phyloP scores from a whole-genome alignment of 768 basidiomycete genomes.

The Inosperma sp. region DNA sequence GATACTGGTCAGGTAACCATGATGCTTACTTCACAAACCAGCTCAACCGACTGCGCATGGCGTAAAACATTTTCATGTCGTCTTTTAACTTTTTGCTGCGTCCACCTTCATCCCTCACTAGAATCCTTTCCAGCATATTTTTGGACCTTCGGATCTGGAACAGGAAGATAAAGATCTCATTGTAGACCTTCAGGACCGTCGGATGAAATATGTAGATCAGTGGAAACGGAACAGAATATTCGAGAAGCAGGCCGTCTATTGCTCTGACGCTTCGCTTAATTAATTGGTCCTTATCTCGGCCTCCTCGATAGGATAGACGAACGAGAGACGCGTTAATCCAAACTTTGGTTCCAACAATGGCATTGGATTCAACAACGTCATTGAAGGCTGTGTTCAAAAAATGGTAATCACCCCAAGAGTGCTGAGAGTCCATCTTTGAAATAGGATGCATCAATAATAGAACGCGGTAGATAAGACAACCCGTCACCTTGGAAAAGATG shows the following conservation, averaged over 20 bases:
- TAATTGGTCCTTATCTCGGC: slow-evolving; percentile 40
- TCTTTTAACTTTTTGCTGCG: slow-evolving; percentile 30
- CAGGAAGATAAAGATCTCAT: slow-evolving; percentile 64
- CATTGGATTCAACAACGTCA: slow-evolving; percentile 54
- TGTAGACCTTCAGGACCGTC: slow-evolving; percentile 50
- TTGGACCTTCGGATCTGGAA: slow-evolving; percentile 74
- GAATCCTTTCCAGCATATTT: slow-evolving; percentile 60
- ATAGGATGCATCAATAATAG: neutral
- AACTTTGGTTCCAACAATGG: slow-evolving; percentile 33
- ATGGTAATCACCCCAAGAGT: slow-evolving; percentile 77
- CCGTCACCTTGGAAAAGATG: slow-evolving; percentile 65
- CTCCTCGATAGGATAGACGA: slow-evolving; percentile 62
- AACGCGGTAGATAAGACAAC: neutral
- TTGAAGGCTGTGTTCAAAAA: slow-evolving; percentile 75
- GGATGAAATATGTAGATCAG: slow-evolving; percentile 74
- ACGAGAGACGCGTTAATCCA: slow-evolving; percentile 70
- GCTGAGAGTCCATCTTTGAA: slow-evolving; percentile 65
- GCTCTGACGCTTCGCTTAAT: slow-evolving; percentile 54
- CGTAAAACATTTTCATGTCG: slow-evolving; percentile 69
- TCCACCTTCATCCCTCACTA: slow-evolving; percentile 50
- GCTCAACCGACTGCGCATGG: slow-evolving; percentile 68
- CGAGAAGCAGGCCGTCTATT: slow-evolving; percentile 63
- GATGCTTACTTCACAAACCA: slow-evolving; percentile 79
- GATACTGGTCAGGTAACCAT: slow-evolving; percentile 1
- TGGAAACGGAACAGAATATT: slow-evolving; percentile 80